Percentiles rank a stretch among this genome's conserved stretches.
Conservation (phyloP, 345 rosid species). For the Anacardium occidentale region DNA sequence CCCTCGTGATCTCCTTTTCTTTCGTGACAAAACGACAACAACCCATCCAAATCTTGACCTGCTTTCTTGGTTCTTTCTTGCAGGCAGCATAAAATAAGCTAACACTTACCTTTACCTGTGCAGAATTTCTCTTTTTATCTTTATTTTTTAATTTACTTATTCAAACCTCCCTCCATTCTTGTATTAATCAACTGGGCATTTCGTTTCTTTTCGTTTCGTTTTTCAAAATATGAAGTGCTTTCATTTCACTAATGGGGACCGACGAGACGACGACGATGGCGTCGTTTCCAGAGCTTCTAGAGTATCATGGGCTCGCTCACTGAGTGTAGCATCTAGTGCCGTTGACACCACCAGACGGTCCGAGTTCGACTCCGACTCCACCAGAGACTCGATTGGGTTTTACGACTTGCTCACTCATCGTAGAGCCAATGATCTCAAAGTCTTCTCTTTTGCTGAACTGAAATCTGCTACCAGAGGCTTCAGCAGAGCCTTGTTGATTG, state of each 20-base stretch:
- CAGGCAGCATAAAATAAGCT: too few species aligned
- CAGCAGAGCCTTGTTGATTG: constrained; percentile 68
- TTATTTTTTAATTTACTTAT: too few species aligned
- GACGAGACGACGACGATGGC: constrained; percentile 39
- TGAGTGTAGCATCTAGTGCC: constrained; percentile 77
- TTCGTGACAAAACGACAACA: too few species aligned
- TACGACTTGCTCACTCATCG: constrained; percentile 55
- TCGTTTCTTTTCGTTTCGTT: not conserved
- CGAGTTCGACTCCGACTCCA: constrained; percentile 80
- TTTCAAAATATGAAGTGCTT: constrained; percentile 72
- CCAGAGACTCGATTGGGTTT: constrained; percentile 47
- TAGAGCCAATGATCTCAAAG: constrained; percentile 71
- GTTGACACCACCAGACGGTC: constrained; percentile 74
- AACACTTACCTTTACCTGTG: too few species aligned
- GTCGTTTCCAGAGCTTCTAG: constrained; percentile 55
- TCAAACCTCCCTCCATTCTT: not conserved
- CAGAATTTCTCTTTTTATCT: too few species aligned
- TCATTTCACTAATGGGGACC: constrained; percentile 80
- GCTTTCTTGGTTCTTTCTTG: too few species aligned
- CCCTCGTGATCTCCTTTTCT: too few species aligned
- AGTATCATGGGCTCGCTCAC: constrained; percentile 85
- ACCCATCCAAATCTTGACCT: too few species aligned
- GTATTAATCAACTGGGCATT: too few species aligned
- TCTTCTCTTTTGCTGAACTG: constrained; percentile 70
- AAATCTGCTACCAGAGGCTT: constrained; percentile 83